A percentile compares a stretch with the other conserved stretches of the same genome.
Conservation (phyloP, 441 rosid species). For the Populus trichocarpa region DNA sequence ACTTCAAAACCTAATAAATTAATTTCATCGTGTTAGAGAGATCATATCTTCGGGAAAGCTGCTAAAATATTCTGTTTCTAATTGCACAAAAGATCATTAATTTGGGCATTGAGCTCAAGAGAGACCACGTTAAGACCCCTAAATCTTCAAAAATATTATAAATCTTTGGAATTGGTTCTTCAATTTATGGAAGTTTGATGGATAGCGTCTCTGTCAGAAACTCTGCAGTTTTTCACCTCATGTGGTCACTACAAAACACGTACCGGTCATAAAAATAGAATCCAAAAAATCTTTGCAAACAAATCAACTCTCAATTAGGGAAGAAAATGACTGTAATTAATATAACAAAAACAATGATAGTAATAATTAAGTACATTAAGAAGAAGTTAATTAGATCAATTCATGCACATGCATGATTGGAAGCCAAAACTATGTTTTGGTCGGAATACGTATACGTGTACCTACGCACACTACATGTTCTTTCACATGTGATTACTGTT, state of each 20-base stretch:
- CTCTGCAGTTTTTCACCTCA: not conserved
- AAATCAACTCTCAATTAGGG: not conserved
- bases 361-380: not conserved
- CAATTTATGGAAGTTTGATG: not conserved
- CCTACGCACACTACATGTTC: not conserved
- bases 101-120: not conserved
- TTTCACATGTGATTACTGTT: not conserved
- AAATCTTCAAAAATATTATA: not conserved
- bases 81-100: not conserved
- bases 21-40: not conserved
- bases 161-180: not conserved
- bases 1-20: not conserved
- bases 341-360: too few relatives aligned
- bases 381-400: not conserved
- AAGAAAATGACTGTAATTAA: not conserved
- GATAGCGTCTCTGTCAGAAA: not conserved
- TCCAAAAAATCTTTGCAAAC: too few relatives aligned
- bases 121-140: not conserved
- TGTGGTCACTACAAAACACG: not conserved
- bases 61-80: not conserved
- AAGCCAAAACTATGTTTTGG: too few relatives aligned
- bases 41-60: not conserved
- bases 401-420: not conserved
- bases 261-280: too few relatives aligned
- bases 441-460: not conserved